Base-by-base conservation (phyloP, 1,284 basidiomycete species). In the Pisolithus thermaeus region DNA sequence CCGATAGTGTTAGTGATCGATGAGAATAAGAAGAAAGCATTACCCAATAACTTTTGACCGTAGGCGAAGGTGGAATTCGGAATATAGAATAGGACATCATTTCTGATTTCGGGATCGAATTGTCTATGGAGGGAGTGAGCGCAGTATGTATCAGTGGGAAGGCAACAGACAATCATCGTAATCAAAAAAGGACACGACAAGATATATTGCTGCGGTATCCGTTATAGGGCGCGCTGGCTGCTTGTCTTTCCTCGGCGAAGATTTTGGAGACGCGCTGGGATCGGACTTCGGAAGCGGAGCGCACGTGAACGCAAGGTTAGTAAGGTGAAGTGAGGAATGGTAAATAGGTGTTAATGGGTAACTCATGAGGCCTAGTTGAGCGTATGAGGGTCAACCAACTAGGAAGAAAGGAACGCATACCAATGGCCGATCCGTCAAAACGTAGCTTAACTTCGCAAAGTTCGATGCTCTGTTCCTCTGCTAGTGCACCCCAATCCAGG, bases 381-480 rank as follows among this genome's bases (percentile, higher is more conserved):
- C 55, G 35, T 56, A 51, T 45, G 35, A 45, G 28, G 38, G 7
- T 30, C 25, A 44, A 41, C 20, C n/a, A 35, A 50, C n/a, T 2
- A 43, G 23, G 11, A 27, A 43, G 14, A 47, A n/a, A 27, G 9
- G n/a, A 37, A 11, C 41, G 28, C 70, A 54, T 68, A 80, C 79
- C 64, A 57, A 78, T 72, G 4, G 55, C 52, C 32, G 58, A 42
- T 27, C 76, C 76, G 52, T 79, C 73, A 50, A 75, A 76, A 28
- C 70, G 67, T 12, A 85, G 63, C 43, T 73, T 74, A 8, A 87
- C 73, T 65, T 85, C 82, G 50, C 75, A 81, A 6, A 89, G 54
- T 38, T 85, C 79, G 54, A 90, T 79, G 7, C 65, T 72, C 11
- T 72, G 68, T 50, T 85, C 83, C 59, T 87, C 84, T 1, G 79